Evolutionary conservation across 768 basidiomycete species (phyloP), one percentile per base, ranked within the genome.

Genomic region (Kwoniella bestiolae): DNA sequence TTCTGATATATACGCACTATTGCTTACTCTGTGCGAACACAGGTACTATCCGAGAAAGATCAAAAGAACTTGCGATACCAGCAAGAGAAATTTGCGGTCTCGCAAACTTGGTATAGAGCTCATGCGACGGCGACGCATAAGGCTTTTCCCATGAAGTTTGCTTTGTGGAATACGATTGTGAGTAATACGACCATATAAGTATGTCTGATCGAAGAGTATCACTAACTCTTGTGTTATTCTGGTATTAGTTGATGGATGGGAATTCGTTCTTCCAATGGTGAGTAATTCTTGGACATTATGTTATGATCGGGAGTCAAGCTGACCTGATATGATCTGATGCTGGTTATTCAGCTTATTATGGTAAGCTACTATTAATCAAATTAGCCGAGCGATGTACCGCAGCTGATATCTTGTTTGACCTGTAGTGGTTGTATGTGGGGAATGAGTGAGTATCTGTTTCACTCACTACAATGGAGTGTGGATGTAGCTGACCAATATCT

Each of bases 341-440:
- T 21, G 16, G 12, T 29, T 46, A 14, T 16, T 51, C 32, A 41
- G 18, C n/a, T 45, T 61, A 25, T 56, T 71, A 0, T 88, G 87
- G 56, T 68, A 71, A 65, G 51, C 56, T 63, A 47, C 7, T n/a
- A n/a, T n/a, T n/a, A n/a, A n/a, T 41, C 38, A 41, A 21, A 29
- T 5, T 38, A 7, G 18, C 25, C 38, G 25, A n/a, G 11, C 46
- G 28, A 34, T 56, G 52, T n/a, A 25, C 25, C 47, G 18, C 6
- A 32, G 57, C 64, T 60, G 60, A 63, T n/a, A 12, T 25, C 46
- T 31, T 29, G 34, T 18, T 32, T 25, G n/a, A 28, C 32, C 14
- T 56, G 89, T 86, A 83, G 90, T 71, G 88, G 86, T 9, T 86
- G 85, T 49, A 91, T 92, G 90, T 92, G 91, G 91, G 85, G 87